Conservation (phyloP, 352 stramenopile genomes). For the Phytophthora capsici region DNA sequence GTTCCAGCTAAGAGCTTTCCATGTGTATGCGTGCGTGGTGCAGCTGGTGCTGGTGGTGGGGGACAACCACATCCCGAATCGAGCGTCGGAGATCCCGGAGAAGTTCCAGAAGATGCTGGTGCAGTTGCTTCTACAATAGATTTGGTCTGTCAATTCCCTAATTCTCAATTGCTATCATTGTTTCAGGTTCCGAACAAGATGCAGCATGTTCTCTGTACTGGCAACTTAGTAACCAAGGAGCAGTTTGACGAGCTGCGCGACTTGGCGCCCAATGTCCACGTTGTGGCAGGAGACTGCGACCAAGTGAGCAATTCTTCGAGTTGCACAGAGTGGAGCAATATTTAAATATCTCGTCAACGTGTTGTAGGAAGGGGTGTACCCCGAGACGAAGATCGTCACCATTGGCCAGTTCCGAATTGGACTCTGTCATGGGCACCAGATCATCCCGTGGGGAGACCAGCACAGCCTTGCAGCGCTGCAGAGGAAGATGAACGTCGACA, state of each 20-base stretch:
- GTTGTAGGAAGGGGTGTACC: conserved; percentile 79
- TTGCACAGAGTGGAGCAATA: not conserved
- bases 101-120: conserved; percentile 96
- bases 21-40: conserved; percentile 9
- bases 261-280: conserved; percentile 97
- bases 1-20: not conserved
- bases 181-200: conserved; percentile 97
- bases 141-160: not conserved
- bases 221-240: conserved; percentile 96
- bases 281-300: conserved; percentile 96
- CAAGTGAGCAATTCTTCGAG: conserved; percentile 50
- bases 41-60: conserved; percentile 97
- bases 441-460: conserved; percentile 92
- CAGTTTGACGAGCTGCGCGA: conserved; percentile 95
- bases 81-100: conserved; percentile 94
- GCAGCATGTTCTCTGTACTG: conserved; percentile 98
- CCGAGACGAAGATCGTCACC: conserved; percentile 95
- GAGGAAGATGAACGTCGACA: conserved; percentile 97
- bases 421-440: conserved; percentile 97
- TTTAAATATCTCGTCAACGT: not conserved
- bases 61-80: conserved; percentile 97
- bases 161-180: not conserved
- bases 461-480: conserved; percentile 89
- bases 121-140: not conserved
- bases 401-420: conserved; percentile 98